A percentile compares a stretch with the other conserved stretches of the same genome.
Conservation (phyloP, 768 basidiomycete genomes). For the Suillus alpinus region DNA sequence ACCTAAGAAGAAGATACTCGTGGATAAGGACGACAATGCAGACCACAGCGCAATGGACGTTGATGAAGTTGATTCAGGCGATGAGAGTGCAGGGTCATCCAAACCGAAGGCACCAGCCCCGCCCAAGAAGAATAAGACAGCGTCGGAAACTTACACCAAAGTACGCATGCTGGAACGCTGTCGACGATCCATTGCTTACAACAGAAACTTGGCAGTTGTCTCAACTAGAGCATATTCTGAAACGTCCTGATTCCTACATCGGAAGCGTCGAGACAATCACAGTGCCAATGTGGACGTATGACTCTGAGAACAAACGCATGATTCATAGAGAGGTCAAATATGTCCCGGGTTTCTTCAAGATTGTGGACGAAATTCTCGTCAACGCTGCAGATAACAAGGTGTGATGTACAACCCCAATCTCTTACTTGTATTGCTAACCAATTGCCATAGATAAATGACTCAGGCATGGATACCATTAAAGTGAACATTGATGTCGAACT, state of each 20-base stretch:
- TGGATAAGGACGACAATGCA: constrained; percentile 62
- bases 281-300: constrained; percentile 92
- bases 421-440: neutral
- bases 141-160: constrained; percentile 89
- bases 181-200: neutral
- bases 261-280: constrained; percentile 90
- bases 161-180: constrained; percentile 38
- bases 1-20: constrained; percentile 69
- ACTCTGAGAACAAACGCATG: constrained; percentile 82
- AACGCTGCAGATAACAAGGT: constrained; percentile 99
- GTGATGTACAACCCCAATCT: constrained; percentile 14
- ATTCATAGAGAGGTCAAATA: constrained; percentile 79
- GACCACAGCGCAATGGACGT: constrained; percentile 45
- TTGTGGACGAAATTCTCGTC: constrained; percentile 97
- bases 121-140: constrained; percentile 72
- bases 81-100: constrained; percentile 32
- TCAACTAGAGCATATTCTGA: constrained; percentile 91
- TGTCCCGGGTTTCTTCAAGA: constrained; percentile 99
- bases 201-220: constrained; percentile 58
- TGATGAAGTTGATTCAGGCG: constrained; percentile 39
- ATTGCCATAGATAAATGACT: constrained; percentile 76
- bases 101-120: constrained; percentile 26
- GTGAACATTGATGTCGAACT: constrained; percentile 82
- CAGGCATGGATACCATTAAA: constrained; percentile 88
- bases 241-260: constrained; percentile 93